Evolutionary conservation across 2,329 filamentous ascomycete genomes (phyloP), one percentile per base, ranked within the genome.

Genomic region (Xylariales sp.): DNA sequence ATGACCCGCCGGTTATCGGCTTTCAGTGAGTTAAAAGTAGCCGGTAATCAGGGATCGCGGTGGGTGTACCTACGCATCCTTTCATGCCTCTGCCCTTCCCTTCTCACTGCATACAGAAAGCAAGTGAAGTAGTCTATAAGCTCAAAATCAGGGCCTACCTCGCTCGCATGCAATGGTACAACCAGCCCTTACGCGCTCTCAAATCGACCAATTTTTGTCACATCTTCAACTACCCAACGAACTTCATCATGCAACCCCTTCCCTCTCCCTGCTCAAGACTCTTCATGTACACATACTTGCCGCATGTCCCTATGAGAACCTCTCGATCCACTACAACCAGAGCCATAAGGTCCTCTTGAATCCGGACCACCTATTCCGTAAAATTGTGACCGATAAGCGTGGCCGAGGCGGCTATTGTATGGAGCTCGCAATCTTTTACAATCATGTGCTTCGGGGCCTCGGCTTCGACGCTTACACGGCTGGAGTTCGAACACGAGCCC

Each of bases 341-440:
- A 31, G 51, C 45, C 64, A 67, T 28, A 43, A 52, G 10, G 60
- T 74, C 25, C 45, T 51, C 11, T 66, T 80, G 5, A 60, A 71
- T 16, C 68, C 71, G 1, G 60, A 70, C n/a, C 48, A 57, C 34
- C 58, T 77, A 2, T 78, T 70, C 51, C 44, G 60, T 12, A 80
- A 78, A 49, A 64, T 76, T 35, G 60, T 80, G 4, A 52, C 40
- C 3, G 52, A 61, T 37, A 56, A 59, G 3, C 63, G 65, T 2
- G 65, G 64, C 5, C 60, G 66, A 3, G 78, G 78, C 14, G 78
- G 78, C 0, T 82, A 82, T 55, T 82, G 77, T 59, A 76, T 82
- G 67, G 77, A 81, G 52, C 66, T 67, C 19, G 72, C 65, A 40
- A 65, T 78, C 31, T 64, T 82, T 15, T 78, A 80, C 49, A 66